phyloP scores from a whole-genome alignment of 768 basidiomycete species.

The Astraeus odoratus region DNA sequence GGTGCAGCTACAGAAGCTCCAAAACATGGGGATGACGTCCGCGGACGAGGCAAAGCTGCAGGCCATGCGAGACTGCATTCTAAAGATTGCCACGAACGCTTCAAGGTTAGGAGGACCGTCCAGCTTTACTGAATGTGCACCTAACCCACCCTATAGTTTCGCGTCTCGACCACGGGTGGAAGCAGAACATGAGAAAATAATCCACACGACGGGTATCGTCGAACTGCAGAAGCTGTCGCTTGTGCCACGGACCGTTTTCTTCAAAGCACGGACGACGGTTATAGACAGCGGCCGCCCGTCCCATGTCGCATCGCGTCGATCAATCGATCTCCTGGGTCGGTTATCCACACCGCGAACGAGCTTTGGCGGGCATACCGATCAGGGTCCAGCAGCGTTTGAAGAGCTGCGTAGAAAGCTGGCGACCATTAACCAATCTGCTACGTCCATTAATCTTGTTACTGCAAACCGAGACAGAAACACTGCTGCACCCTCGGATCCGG shows the following conservation, averaged over 20 bases:
- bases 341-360: slow-evolving; percentile 45
- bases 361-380: slow-evolving; percentile 43
- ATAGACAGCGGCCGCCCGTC: slow-evolving; percentile 35
- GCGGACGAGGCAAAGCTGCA: slow-evolving; percentile 80
- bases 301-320: slow-evolving; percentile 35
- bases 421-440: slow-evolving; percentile 64
- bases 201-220: slow-evolving; percentile 59
- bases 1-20: slow-evolving; percentile 63
- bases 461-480: slow-evolving; percentile 37
- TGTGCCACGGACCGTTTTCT: slow-evolving; percentile 86
- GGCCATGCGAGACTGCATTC: slow-evolving; percentile 84
- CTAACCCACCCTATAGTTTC: slow-evolving; percentile 41
- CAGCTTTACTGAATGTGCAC: neutral
- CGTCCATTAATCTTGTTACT: slow-evolving; percentile 46
- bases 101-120: slow-evolving; percentile 49
- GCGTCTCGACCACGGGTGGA: slow-evolving; percentile 57
- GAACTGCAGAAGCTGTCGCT: slow-evolving; percentile 85
- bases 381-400: slow-evolving; percentile 58
- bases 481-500: slow-evolving; percentile 13
- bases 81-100: slow-evolving; percentile 74
- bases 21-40: slow-evolving; percentile 80
- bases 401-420: slow-evolving; percentile 73
- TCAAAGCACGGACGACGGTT: slow-evolving; percentile 44
- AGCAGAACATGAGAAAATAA: slow-evolving; percentile 52
- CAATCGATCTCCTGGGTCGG: slow-evolving; percentile 36